Base-by-base conservation (phyloP, 1,284 basidiomycete genomes). In the Papiliotrema fonsecae region DNA sequence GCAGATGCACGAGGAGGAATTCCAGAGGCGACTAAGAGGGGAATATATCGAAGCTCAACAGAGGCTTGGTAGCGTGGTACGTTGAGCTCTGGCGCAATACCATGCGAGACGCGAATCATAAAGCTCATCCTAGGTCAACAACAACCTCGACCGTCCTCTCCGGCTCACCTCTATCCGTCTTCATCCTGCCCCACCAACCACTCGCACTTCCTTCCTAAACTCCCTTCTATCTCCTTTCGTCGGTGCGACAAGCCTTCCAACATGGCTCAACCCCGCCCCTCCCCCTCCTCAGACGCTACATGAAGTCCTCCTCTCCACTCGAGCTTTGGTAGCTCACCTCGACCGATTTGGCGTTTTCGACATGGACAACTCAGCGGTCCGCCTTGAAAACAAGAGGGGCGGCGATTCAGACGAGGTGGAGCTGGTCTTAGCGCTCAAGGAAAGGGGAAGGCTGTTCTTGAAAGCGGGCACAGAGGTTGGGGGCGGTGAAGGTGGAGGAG, bases 381-480 rank as follows among this genome's bases (percentile, higher is more conserved):
- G 79, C 31, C 76, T 98, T 14, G 85, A 89, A 56, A 79, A 80
- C 0, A 80, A 82, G 7, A 73, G 77, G 19, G 79, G 82, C 4
- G 82, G 87, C 0, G 72, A 77, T 19, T 70, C 76, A 1, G 80
- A 83, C 30, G 89, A 90, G 58, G 82, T 97, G n/a, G 90, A 97
- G 65, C 69, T 97, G 34, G 81, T 96, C 0, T 81, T 96, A 63
- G 78, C 79, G 34, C 81, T 89, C 11, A 80, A 80, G 38, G 92
- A 96, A 67, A 82, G 82, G 44, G 84, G 88, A 1, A 76, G 88
- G 27, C 83, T 86, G 60, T 92, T 83, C 62, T 67, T 94, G 21
- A 91, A 88, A 62, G 90, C 85, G 1, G 82, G 87, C 2, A 97
- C 94, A 1, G 92, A 97, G 65, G 79, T 97, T 4, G 96, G 96